Evolutionary conservation across 805 yeast species (phyloP), one percentile per base, ranked within the genome.

Genomic region (Candida sanyiensis): DNA sequence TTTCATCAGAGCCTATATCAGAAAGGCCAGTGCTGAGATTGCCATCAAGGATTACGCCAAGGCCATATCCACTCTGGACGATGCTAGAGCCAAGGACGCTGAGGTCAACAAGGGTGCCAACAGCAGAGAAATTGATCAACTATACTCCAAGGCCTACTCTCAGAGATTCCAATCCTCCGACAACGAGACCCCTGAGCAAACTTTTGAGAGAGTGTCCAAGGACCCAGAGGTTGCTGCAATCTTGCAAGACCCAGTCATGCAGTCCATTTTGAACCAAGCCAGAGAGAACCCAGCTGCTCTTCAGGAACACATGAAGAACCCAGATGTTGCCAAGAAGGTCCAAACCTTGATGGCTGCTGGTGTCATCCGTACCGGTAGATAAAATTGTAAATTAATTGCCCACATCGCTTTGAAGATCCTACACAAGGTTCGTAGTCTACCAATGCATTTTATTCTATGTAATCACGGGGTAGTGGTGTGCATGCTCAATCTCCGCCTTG

Each of bases 301-400:
- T 52, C 94, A 85, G 61, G 97, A 90, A 55, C 98, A 93, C 66
- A 88, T 93, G 96, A 84, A 78, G 72, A 93, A 93, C 66, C 97
- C 98, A 28, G 94, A 80, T 45, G 84, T 93, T 36, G 76, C 80
- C 57, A 81, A 80, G 62, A 93, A 93, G 77, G 80, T 93, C 53
- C 82, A 83, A 62, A 73, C 83, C 52, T 74, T 93, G 62, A 82
- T 89, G 60, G 96, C 97, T 40, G 96, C 97, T 15, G 99, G 99
- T 62, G 84, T 93, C 40, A 89, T 93, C 56, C 82, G 96, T 61
- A 87, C 95, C 23, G 34, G 34, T 21, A 80, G 95, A 58, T 81
- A 33, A 32, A 19, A n/a, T n/a, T 29, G 11, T 29, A 29, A 17
- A 9, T 29, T 28, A 18, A 29, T 18, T 29, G 17, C 20, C 27